Evolutionary conservation across 306 rosid species (phyloP).

Genomic region (Malus sieversii): DNA sequence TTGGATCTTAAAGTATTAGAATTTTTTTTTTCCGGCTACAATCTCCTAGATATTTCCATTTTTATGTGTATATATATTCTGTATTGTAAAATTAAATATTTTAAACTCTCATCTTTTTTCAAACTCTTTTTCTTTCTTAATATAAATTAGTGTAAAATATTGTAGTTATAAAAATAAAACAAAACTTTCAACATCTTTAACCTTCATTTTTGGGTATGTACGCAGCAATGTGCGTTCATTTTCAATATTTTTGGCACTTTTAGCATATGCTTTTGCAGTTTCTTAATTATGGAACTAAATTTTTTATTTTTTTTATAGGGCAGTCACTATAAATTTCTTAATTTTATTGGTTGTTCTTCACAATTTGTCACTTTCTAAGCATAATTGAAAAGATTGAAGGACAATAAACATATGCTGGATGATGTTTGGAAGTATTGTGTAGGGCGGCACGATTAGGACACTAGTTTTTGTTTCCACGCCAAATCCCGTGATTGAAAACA

Average conservation of each 20-base stretch:
- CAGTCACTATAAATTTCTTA: no score
- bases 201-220: conserved; percentile 3
- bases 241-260: background rate
- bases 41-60: no score
- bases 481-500: background rate
- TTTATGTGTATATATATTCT: background rate
- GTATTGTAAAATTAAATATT: background rate
- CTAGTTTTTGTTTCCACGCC: conserved; percentile 9
- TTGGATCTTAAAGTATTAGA: no score
- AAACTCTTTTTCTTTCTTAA: no score
- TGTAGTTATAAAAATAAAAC: no score
- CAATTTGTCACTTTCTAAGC: conserved; percentile 20
- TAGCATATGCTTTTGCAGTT: background rate
- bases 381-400: background rate
- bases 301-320: no score
- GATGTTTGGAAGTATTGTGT: conserved; percentile 5
- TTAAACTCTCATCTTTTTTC: background rate
- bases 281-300: background rate
- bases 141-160: no score
- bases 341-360: background rate
- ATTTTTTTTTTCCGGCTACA: no score
- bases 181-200: background rate
- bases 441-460: conserved; percentile 12
- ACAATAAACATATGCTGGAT: background rate
- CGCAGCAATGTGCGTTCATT: background rate